Conservation (phyloP, 176 grass and related monocot genomes). For the Tuctoria greenei region DNA sequence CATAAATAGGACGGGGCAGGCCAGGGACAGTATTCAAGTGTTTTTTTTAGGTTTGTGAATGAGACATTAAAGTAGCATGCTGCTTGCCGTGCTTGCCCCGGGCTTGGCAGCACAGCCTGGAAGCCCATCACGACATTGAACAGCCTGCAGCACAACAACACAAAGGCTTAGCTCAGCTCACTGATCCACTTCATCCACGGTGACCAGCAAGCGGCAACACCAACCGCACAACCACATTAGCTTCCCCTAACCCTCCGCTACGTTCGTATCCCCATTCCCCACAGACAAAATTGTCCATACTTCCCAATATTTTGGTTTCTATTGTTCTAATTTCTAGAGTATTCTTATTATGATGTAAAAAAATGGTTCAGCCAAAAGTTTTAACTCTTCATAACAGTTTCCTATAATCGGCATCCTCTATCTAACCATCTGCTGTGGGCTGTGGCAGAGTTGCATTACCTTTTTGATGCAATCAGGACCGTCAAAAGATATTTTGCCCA, state of each 20-base stretch:
- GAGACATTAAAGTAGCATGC: background rate
- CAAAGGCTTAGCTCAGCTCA: background rate
- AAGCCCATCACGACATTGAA: background rate
- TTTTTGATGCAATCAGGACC: constrained; percentile 86
- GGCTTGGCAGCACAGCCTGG: background rate
- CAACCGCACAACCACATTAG: background rate
- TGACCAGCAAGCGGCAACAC: background rate
- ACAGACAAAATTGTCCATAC: background rate
- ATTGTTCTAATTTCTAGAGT: background rate
- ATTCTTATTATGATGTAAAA: background rate
- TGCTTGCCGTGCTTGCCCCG: background rate
- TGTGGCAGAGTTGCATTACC: constrained; percentile 38
- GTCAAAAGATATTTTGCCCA: constrained; percentile 86
- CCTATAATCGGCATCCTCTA: background rate
- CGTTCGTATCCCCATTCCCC: no score
- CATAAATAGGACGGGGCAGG: background rate
- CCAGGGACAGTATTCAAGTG: background rate
- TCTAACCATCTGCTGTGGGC: background rate
- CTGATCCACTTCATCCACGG: background rate
- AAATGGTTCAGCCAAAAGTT: background rate
- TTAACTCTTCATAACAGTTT: background rate
- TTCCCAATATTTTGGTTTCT: background rate
- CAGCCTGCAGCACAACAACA: background rate
- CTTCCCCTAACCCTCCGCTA: background rate
- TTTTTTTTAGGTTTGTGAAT: background rate